These are phyloP conservation scores for Xerocomus minutiporus DNA, from an alignment of 1,284 basidiomycete species.

Conservation along the genomic window DNA sequence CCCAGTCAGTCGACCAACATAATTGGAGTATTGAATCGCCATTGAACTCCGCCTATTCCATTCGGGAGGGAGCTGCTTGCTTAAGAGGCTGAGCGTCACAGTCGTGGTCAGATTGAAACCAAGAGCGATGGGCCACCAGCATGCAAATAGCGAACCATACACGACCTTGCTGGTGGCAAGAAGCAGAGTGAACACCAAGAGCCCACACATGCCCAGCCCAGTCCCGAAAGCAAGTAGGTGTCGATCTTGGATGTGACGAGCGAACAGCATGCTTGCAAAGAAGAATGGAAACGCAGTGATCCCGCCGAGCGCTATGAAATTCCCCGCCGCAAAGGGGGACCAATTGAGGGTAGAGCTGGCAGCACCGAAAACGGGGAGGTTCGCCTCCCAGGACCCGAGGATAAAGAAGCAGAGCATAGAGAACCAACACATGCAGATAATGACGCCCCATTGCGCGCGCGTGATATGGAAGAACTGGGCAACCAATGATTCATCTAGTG, in stretches of 20 bases:
- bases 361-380: constrained; percentile 63
- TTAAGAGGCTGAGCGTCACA: constrained; percentile 59
- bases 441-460: constrained; percentile 45
- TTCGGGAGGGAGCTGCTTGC: constrained; percentile 58
- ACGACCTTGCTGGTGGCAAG: constrained; percentile 39
- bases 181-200: constrained; percentile 49
- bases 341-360: constrained; percentile 43
- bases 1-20: constrained; percentile 55
- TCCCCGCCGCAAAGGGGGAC: constrained; percentile 61
- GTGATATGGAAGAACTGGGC: constrained; percentile 20
- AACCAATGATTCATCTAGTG: constrained; percentile 12
- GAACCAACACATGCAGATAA: constrained; percentile 67
- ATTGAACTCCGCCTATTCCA: constrained; percentile 58
- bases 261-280: constrained; percentile 53
- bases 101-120: constrained; percentile 69
- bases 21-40: constrained; percentile 66
- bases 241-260: constrained; percentile 58
- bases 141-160: constrained; percentile 52
- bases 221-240: constrained; percentile 53
- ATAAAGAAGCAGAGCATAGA: constrained; percentile 73
- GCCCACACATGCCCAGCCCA: constrained; percentile 46
- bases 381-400: constrained; percentile 67
- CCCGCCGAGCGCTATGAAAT: constrained; percentile 68
- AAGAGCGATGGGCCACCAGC: constrained; percentile 64
- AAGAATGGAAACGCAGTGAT: constrained; percentile 63